Evolutionary conservation across 2,329 filamentous ascomycete genomes (phyloP), one percentile per base, ranked within the genome.

Genomic region (Thelonectria rubi): DNA sequence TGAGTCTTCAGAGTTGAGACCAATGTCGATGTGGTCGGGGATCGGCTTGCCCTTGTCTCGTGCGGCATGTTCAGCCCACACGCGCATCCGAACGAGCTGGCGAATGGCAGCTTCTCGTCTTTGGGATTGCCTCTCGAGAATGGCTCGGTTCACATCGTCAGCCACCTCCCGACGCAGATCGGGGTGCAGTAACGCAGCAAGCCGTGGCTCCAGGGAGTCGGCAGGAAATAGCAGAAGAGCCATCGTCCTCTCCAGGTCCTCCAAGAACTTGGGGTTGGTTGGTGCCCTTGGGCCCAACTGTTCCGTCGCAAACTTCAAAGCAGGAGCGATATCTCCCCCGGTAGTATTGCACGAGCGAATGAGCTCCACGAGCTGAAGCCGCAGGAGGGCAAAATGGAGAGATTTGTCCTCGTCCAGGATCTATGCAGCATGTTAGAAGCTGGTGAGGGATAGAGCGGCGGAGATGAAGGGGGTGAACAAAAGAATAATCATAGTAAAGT

Each of bases 181-280:
- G 2, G 94, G 91, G 67, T 97, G 86, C 17, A 99, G 81, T 26
- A 99, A 82, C 48, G 87, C 87, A 39, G 90, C 88, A 32, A 97
- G 82, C 50, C 91, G 88, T 2, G 91, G 88, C 46, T 91, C 87
- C 39, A 97, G 84, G 54, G 87, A 90, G 55, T 95, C 91, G n/a
- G 87, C 85, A 1, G 92, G 89, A 69, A 97, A 97, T 45, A 99
- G 90, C 40, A 99, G 82, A 42, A 99, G 84, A 0, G 93, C 91
- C 89, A 99, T 97, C 0, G 95, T 97, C 74, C 90, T 87, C 77
- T 99, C 95, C 11, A 99, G 83, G 63, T 97, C 93, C 66, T 91
- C 87, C 12, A 97, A 83, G 67, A 97, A 98, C 46, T 90, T 87
- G 4, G 87, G 85, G 67, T 93, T 93, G 5, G 88, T 92, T 1